Evolutionary conservation across 495 filamentous ascomycete genomes (phyloP), one percentile per base, ranked within the genome.

Genomic region (Friedmanniomyces simplex): DNA sequence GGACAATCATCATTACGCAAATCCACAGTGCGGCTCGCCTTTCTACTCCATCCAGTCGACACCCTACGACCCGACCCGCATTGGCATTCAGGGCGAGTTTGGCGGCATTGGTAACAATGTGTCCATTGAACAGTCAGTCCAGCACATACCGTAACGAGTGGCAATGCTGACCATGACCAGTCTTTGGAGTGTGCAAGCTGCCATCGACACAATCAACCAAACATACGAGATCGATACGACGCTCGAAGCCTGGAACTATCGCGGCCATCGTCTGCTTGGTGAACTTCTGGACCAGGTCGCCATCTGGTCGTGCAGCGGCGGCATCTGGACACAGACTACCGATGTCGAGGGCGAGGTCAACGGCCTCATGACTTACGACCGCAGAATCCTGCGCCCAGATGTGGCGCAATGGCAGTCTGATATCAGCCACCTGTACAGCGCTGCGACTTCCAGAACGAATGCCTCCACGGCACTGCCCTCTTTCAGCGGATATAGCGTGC

Each of bases 321-420:
- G 74, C 30, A 74, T 80, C 14, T 83, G 77, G 71, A 86, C 83
- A 14, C 83, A 87, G 66, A 86, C 83, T 0, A 84, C 82, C 0
- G 83, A 87, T 63, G 82, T 87, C 11, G 84, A 87, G 66, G 82
- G 82, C n/a, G 84, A 87, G 68, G 79, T 86, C 45, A 87, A 87
- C 61, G 84, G 84, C 5, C 65, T 87, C 52, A 67, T 84, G 57
- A 85, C 82, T 1, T 85, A 85, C 55, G 83, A 87, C 68, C 79
- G 84, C 53, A 50, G 22, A 28, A 28, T 85, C 0, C 66, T 78
- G 53, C 71, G 82, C 18, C 73, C 77, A 1, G 69, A 86, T 64
- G 71, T 70, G 56, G 64, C 67, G 36, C 79, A 82, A 70, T 86
- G 83, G 83, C 73, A 72, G 55, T 63, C 55, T 1, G 83, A 86